These are phyloP conservation scores for Wickerhamiella pararugosa DNA, from an alignment of 1,139 yeast genomes.

Conservation along the genomic window DNA sequence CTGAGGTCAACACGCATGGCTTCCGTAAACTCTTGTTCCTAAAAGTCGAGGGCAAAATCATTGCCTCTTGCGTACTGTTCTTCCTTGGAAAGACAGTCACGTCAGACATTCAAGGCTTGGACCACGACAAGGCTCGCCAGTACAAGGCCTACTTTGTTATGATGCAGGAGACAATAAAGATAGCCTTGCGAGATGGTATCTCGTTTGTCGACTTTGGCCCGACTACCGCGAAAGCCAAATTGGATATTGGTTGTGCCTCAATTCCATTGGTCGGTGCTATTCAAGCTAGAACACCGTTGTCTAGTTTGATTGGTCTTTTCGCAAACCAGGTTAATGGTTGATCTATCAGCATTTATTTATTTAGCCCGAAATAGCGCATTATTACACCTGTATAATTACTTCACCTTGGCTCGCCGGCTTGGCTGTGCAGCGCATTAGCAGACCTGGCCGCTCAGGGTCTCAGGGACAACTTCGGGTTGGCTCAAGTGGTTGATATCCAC, in stretches of 20 bases:
- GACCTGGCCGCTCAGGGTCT: too few species aligned
- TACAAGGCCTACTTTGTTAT: constrained; percentile 34
- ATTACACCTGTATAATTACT: too few species aligned
- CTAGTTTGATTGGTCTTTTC: constrained; percentile 6
- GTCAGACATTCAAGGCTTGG: constrained; percentile 32
- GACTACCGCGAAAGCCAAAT: constrained; percentile 28
- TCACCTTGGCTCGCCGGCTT: too few species aligned
- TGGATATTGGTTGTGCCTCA: constrained; percentile 29
- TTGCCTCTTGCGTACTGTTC: constrained; percentile 33
- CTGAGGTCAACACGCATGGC: constrained; percentile 21
- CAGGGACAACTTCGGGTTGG: too few species aligned
- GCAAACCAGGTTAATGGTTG: constrained; percentile 8
- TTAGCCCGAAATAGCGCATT: neutral
- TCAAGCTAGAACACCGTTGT: constrained; percentile 15
- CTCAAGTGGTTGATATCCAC: constrained; percentile 35
- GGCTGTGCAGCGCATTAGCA: too few species aligned
- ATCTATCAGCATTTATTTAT: neutral
- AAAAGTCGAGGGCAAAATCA: constrained; percentile 26
- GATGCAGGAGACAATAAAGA: constrained; percentile 34
- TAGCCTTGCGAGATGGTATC: constrained; percentile 29
- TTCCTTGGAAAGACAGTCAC: constrained; percentile 33
- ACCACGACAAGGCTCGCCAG: constrained; percentile 29
- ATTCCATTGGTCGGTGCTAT: constrained; percentile 30
- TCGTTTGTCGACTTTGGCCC: constrained; percentile 33
- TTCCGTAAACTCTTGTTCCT: constrained; percentile 27